Evolutionary conservation across 169 alveolate species (phyloP).

Genomic region (Plasmodium gallinaceum): DNA sequence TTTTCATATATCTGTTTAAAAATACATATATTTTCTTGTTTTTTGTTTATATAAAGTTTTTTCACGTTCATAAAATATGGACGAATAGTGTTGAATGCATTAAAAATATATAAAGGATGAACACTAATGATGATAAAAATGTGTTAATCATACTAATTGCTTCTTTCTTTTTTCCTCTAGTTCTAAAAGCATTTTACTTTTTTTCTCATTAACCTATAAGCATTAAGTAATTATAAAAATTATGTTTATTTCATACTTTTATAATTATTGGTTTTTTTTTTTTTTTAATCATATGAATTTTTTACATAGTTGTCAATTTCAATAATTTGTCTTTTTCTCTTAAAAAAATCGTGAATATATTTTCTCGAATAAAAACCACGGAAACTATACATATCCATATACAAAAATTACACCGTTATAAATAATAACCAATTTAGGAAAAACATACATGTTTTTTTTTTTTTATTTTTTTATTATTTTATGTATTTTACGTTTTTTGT

Average conservation of each 20-base stretch:
- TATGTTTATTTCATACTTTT: neutral
- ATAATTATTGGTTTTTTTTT: neutral
- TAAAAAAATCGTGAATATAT: conserved; percentile 69
- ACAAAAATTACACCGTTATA: neutral
- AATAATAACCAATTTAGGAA: neutral
- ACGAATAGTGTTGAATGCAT: neutral
- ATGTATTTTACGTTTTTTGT: conserved; percentile 52
- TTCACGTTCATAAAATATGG: neutral
- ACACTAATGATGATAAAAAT: neutral
- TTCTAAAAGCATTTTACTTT: conserved; percentile 16
- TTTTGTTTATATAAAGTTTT: neutral
- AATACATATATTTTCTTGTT: neutral
- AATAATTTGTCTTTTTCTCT: conserved; percentile 46
- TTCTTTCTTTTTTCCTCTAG: conserved; percentile 44
- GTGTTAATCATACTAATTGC: conserved; percentile 26
- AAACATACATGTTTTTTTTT: neutral
- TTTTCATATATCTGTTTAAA: conserved; percentile 32
- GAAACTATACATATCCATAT: conserved; percentile 14
- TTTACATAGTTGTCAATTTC: conserved; percentile 48
- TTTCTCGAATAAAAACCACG: conserved; percentile 70
- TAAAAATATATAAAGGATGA: neutral
- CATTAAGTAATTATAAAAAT: neutral
- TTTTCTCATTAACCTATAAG: conserved; percentile 48
- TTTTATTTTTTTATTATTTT: neutral
- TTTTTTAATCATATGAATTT: neutral